Evolutionary conservation across 257 asterid genomes (phyloP), one percentile per base, ranked within the genome.

Genomic region (Nicotiana tomentosiformis): DNA sequence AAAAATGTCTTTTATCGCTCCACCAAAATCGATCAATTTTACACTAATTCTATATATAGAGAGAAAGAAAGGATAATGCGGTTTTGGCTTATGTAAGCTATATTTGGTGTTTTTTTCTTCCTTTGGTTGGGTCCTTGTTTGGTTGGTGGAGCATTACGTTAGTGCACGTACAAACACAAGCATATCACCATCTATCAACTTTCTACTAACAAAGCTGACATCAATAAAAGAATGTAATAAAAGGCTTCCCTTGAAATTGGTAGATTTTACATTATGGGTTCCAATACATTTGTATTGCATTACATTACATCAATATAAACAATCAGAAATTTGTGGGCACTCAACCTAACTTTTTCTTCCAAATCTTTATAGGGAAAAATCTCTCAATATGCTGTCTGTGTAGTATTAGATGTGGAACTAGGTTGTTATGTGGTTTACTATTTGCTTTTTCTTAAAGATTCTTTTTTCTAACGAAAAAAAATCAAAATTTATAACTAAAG

Each of bases 61-160:
- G 11, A 43, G 1, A 43, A 0, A 43, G 3, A 9, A 9, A 2
- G 51, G 51, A 43, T 74, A 15, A 46, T 74, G 64, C 26, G 16
- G 51, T 53, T 12, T 74, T 74, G 51, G 64, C 64, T 15, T 74
- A 49, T 51, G 80, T 74, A 49, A 49, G 80, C 80, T 74, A 49
- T 1, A 5, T 74, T 72, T 46, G 30, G 7, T 72, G 78, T 0
- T 0, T 11, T 20, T 23, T 76, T 29, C 64, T 76, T 49, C 64
- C 43, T 14, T 49, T 76, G 26, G 30, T 76, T 76, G 20, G 20
- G 80, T 23, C 46, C 26, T 7, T 51, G 53, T 51, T 51, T 76
- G 14, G 29, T 51, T 76, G 80, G 80, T 76, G 80, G 80, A 51
- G 80, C 80, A 76, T 76, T 76, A 76, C 80, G 80, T 51, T 49